Base-by-base conservation (phyloP, 1,284 basidiomycete species). In the Rhodotorula glutinis region DNA sequence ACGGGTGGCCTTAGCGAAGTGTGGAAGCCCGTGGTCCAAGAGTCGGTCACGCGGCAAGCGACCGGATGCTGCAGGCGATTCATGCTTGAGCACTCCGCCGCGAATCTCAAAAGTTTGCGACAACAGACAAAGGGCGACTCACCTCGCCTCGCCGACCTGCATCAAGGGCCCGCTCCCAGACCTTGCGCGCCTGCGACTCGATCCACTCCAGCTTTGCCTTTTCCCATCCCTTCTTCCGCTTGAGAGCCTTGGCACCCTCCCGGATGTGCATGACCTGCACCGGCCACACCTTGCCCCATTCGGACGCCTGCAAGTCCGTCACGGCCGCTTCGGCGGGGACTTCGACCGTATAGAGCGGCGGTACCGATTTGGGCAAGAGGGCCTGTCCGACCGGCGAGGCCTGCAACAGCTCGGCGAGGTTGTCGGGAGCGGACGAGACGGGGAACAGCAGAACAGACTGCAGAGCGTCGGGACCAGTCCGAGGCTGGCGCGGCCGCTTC, bases 241-340 rank as follows among this genome's bases (percentile, higher is more conserved):
- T 51, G 41, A 61, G 56, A n/a, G 75, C 75, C 2, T 82, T 80
- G 67, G 88, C 86, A 68, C 84, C 85, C 75, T 89, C 89, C 53
- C 87, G 83, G 23, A 84, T 82, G 0, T 91, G 91, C 2, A 88
- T 82, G 73, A 86, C 89, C 11, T 86, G 80, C 11, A 91, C 91
- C 0, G 92, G 92, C 92, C 92, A 95, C 17, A 77, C 74, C 4
- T 69, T 66, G 55, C 75, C 74, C 79, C 79, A 80, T 52, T 80
- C 79, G 1, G 80, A 77, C 5, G 92, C 81, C 25, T 92, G 88
- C 21, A 82, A 82, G 2, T 82, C 82, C 0, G 89, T 92, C 3
- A 89, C 81, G 0, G 92, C 92, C 10, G 87, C 82, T 13, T 83
- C 82, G 29, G 82, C 79, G 0, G 95, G 93, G 0, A 96, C 89